Percentiles rank a stretch among this genome's conserved stretches.
phyloP scores from a whole-genome alignment of 169 alveolate species.

The Cryptosporidium parvum region DNA sequence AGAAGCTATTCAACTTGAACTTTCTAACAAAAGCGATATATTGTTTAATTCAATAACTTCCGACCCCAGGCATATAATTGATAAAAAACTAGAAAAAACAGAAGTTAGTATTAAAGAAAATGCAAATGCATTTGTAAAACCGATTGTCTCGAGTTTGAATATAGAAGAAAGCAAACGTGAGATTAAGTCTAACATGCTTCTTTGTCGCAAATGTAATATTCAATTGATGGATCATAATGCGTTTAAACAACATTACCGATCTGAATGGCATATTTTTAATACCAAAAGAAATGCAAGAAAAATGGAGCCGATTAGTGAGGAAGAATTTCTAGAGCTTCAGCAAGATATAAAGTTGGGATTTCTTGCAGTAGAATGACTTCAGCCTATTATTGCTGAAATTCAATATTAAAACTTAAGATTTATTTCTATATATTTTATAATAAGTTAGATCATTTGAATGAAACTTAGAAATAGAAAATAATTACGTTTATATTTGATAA shows the following conservation, averaged over 20 bases:
- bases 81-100: background rate
- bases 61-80: background rate
- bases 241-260: conserved; percentile 83
- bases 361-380: conserved; percentile 54
- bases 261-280: conserved; percentile 86
- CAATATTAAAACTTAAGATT: background rate
- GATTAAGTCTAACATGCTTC: background rate
- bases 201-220: conserved; percentile 77
- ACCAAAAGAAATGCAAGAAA: conserved; percentile 83
- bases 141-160: background rate
- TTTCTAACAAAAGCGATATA: background rate
- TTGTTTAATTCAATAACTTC: background rate
- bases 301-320: conserved; percentile 84
- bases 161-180: background rate
- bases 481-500: background rate
- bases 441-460: background rate
- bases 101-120: background rate
- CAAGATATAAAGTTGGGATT: conserved; percentile 70
- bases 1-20: background rate
- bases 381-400: background rate
- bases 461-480: conserved; percentile 6
- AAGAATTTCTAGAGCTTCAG: conserved; percentile 80
- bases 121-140: background rate
- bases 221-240: conserved; percentile 78
- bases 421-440: no score